These are phyloP conservation scores for Serpula lacrymans DNA, from an alignment of 768 basidiomycete species.

Conservation along the genomic window DNA sequence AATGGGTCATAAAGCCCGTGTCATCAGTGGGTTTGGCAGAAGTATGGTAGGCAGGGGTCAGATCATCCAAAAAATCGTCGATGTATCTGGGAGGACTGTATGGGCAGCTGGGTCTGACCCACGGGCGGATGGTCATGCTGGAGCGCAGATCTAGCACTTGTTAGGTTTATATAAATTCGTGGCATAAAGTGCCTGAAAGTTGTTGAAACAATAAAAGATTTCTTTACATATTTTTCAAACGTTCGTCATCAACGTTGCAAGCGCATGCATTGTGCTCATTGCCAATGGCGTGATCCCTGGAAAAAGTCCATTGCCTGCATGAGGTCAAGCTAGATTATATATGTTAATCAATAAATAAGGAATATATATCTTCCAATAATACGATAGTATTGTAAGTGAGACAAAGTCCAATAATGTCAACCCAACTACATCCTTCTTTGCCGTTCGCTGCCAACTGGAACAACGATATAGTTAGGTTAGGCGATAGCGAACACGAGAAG, in stretches of 20 bases:
- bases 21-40: slow-evolving; percentile 56
- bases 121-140: slow-evolving; percentile 85
- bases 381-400: too few relatives aligned
- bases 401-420: not conserved
- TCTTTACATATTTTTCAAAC: too few relatives aligned
- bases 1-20: slow-evolving; percentile 86
- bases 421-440: slow-evolving; percentile 70
- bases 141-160: slow-evolving; percentile 77
- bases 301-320: too few relatives aligned
- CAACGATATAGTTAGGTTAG: not conserved
- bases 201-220: too few relatives aligned
- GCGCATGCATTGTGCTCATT: too few relatives aligned
- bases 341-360: too few relatives aligned
- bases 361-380: too few relatives aligned
- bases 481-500: not conserved
- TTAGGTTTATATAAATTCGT: too few relatives aligned
- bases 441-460: slow-evolving; percentile 61
- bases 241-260: too few relatives aligned
- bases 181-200: too few relatives aligned
- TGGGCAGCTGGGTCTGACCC: slow-evolving; percentile 96
- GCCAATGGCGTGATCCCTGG: too few relatives aligned
- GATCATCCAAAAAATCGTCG: slow-evolving; percentile 77
- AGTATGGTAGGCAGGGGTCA: slow-evolving; percentile 81
- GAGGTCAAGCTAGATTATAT: too few relatives aligned
- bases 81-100: slow-evolving; percentile 65